These are phyloP conservation scores for Parathielavia appendiculata DNA, from an alignment of 495 filamentous ascomycete genomes.

Conservation along the genomic window DNA sequence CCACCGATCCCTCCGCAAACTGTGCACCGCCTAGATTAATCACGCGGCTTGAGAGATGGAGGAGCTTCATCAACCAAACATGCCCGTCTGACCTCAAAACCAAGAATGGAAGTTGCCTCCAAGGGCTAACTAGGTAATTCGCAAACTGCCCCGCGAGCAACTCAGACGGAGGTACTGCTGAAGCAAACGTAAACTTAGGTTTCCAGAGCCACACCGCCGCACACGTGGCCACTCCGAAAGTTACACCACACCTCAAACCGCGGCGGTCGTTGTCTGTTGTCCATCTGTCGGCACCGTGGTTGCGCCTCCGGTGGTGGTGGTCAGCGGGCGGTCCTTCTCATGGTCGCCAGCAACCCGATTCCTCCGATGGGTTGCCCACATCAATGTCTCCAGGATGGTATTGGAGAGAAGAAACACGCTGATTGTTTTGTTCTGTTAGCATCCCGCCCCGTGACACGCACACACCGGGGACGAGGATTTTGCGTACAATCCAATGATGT, in stretches of 20 bases:
- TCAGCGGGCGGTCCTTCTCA: slow-evolving; percentile 31
- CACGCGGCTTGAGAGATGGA: too few species aligned
- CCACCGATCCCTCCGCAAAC: too few species aligned
- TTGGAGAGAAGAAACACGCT: slow-evolving; percentile 25
- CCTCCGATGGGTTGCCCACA: slow-evolving; percentile 41
- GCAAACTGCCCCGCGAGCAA: not conserved
- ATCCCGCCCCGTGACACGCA: not conserved
- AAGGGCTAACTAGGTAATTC: too few species aligned
- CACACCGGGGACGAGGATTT: too few species aligned
- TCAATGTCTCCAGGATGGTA: slow-evolving; percentile 24
- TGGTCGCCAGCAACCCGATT: slow-evolving; percentile 43
- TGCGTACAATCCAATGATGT: slow-evolving; percentile 31
- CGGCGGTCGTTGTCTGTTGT: slow-evolving; percentile 12
- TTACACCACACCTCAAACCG: slow-evolving; percentile 4
- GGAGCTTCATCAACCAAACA: too few species aligned
- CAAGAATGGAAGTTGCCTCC: too few species aligned
- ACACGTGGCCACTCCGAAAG: too few species aligned
- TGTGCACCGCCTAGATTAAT: too few species aligned
- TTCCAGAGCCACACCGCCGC: too few species aligned
- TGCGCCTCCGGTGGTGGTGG: not conserved
- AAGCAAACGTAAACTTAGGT: too few species aligned
- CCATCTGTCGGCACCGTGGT: not conserved
- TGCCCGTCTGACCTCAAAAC: too few species aligned
- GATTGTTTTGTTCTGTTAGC: not conserved
- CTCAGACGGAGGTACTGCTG: too few species aligned